A percentile compares a stretch with the other conserved stretches of the same genome.
phyloP scores from a whole-genome alignment of 495 filamentous ascomycete species.

The Penicillium dipodomyicola region DNA sequence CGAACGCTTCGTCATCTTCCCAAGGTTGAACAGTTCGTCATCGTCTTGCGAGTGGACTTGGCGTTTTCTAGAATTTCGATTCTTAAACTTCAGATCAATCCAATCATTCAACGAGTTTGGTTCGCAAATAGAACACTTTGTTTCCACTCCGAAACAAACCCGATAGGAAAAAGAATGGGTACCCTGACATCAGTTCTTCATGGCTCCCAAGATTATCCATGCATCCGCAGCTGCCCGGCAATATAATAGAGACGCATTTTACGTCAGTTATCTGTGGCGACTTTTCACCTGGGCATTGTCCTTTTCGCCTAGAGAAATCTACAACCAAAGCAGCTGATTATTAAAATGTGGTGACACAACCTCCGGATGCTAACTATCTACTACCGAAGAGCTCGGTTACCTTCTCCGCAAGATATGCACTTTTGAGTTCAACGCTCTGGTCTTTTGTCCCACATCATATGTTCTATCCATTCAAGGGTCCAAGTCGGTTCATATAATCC shows the following conservation, averaged over 20 bases:
- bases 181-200: constrained; percentile 5
- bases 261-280: constrained; percentile 10
- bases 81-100: not conserved
- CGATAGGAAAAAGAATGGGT: not conserved
- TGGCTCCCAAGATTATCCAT: not conserved
- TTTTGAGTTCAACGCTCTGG: not conserved
- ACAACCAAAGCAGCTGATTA: not conserved
- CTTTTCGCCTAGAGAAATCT: not conserved
- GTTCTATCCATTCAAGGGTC: not conserved
- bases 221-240: not conserved
- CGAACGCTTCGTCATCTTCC: constrained; percentile 3
- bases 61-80: constrained; percentile 10
- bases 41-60: not conserved
- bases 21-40: not conserved
- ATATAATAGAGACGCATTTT: not conserved
- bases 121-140: not conserved
- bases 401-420: not conserved
- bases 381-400: not conserved
- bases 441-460: not conserved
- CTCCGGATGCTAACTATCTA: not conserved
- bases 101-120: not conserved
- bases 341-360: not conserved
- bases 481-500: not conserved
- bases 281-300: not conserved
- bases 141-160: not conserved